These are phyloP conservation scores for Astrocystis sublimbata DNA, from an alignment of 495 filamentous ascomycete genomes.

Conservation along the genomic window DNA sequence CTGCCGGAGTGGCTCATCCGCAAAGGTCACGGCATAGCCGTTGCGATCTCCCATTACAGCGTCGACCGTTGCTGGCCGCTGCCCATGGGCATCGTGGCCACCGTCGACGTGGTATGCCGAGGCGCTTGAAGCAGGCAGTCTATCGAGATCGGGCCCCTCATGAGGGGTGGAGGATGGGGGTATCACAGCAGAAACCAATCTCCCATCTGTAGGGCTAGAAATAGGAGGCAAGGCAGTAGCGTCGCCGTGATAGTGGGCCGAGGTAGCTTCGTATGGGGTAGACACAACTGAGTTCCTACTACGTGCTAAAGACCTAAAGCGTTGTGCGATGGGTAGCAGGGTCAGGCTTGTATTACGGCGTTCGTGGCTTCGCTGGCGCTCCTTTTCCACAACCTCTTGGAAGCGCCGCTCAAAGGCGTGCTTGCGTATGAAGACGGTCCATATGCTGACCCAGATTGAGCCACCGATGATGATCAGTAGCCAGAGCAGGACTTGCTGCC, in stretches of 20 bases:
- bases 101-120: not conserved
- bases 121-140: not conserved
- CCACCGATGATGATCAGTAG: constrained; percentile 71
- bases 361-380: constrained; percentile 36
- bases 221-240: constrained; percentile 17
- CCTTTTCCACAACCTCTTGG: constrained; percentile 55
- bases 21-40: constrained; percentile 22
- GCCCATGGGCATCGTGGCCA: not conserved
- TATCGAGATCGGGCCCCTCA: not conserved
- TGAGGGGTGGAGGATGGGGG: not conserved
- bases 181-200: constrained; percentile 20
- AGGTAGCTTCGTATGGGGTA: not conserved
- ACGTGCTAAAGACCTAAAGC: constrained; percentile 24
- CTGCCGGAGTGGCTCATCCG: constrained; percentile 13
- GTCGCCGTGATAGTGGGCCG: not conserved
- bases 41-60: not conserved
- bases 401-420: constrained; percentile 71
- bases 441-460: constrained; percentile 64
- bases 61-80: not conserved
- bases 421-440: constrained; percentile 65
- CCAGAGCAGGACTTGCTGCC: constrained; percentile 78
- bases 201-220: constrained; percentile 26
- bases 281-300: constrained; percentile 19
- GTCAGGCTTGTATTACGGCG: constrained; percentile 27
- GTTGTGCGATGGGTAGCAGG: constrained; percentile 28